Conservation (phyloP, 257 asterid species). For the Ophiorrhiza pumila region DNA sequence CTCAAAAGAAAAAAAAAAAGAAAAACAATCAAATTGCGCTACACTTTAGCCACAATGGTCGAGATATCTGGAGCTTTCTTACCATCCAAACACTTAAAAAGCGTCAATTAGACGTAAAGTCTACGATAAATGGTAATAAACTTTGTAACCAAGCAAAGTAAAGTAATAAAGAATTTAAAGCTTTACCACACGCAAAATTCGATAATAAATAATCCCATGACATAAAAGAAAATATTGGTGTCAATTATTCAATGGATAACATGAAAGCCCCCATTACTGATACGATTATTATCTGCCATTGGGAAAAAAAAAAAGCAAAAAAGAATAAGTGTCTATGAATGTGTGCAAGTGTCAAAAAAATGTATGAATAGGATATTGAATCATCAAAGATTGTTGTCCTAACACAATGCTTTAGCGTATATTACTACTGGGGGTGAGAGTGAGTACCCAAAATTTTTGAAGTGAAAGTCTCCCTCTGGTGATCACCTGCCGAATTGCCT, state of each 20-base stretch:
- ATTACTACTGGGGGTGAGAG: background rate
- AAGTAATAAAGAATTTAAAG: no score
- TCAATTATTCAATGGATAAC: background rate
- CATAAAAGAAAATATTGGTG: background rate
- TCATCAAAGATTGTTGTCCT: background rate
- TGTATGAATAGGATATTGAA: background rate
- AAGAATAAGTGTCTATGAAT: background rate
- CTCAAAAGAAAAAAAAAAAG: no score
- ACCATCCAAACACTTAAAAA: no score
- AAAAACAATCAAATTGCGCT: no score
- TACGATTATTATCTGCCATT: background rate
- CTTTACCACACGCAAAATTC: no score
- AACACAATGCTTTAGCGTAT: background rate
- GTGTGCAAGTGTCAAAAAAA: conserved; percentile 4
- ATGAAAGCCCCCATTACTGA: background rate
- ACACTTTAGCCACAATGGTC: no score
- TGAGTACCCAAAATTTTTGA: conserved; percentile 14
- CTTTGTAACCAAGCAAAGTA: no score
- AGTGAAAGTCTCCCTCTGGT: background rate
- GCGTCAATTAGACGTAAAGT: no score
- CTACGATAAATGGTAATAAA: no score
- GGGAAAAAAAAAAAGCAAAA: background rate
- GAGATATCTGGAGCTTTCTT: no score
- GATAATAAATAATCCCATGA: no score
- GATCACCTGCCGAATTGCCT: background rate